These are phyloP conservation scores for Fraxinus greggii DNA, from an alignment of 305 asterid genomes.

Conservation along the genomic window DNA sequence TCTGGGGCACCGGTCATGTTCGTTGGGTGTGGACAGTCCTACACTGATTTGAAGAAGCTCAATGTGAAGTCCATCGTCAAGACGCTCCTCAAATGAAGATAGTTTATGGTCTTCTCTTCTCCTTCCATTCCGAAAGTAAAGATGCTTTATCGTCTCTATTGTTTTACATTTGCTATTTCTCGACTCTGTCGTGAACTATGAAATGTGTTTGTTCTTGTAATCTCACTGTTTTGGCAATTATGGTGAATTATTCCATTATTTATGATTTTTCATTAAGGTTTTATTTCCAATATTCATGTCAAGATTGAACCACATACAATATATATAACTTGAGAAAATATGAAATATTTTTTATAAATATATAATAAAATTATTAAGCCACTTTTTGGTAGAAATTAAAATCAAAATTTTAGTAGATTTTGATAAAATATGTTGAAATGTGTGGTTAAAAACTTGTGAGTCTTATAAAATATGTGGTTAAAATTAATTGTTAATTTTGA, in stretches of 20 bases:
- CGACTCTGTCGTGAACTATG: background rate
- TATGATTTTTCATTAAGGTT: background rate
- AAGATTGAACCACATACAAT: too few relatives aligned
- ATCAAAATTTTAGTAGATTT: too few relatives aligned
- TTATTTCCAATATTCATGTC: too few relatives aligned
- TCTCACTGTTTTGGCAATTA: slow-evolving; percentile 34
- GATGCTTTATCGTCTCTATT: slow-evolving; percentile 7
- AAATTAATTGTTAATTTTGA: too few relatives aligned
- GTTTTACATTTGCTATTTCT: background rate
- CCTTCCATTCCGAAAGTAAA: background rate
- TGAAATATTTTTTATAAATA: too few relatives aligned
- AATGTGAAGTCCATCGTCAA: slow-evolving; percentile 82
- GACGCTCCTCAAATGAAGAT: slow-evolving; percentile 67
- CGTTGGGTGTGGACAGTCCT: slow-evolving; percentile 91
- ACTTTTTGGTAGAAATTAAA: too few relatives aligned
- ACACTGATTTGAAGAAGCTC: slow-evolving; percentile 86
- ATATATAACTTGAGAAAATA: too few relatives aligned
- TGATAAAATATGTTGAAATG: too few relatives aligned
- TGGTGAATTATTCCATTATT: slow-evolving; percentile 32
- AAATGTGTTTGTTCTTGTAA: slow-evolving; percentile 17
- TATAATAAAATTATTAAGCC: too few relatives aligned
- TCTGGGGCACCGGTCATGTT: slow-evolving; percentile 95
- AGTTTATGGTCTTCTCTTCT: background rate
- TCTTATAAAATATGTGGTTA: too few relatives aligned
- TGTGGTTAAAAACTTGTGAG: too few relatives aligned